phyloP scores from a whole-genome alignment of 2,329 filamentous ascomycete species.

The Alternaria ventricosa region DNA sequence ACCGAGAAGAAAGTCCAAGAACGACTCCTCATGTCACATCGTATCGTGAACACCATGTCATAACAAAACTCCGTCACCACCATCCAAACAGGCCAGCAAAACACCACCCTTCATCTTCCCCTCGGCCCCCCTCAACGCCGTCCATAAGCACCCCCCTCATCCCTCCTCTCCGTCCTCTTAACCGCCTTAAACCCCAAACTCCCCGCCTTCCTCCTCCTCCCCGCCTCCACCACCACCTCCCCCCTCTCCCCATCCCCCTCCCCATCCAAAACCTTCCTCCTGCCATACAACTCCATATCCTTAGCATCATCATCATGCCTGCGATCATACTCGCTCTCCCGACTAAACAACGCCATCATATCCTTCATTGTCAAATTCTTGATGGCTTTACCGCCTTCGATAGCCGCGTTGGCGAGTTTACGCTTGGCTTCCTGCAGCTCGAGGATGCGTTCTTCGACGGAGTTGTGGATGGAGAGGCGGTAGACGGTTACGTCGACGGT shows the following conservation, averaged over 20 bases:
- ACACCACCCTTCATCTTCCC: too few species aligned
- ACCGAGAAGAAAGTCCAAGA: not conserved
- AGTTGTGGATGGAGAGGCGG: constrained; percentile 84
- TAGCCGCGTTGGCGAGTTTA: constrained; percentile 86
- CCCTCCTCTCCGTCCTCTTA: constrained; percentile 16
- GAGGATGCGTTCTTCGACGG: constrained; percentile 94
- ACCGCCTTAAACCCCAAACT: constrained; percentile 35
- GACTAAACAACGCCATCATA: constrained; percentile 87
- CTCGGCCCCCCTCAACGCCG: not conserved
- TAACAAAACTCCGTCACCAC: not conserved
- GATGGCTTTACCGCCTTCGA: constrained; percentile 79
- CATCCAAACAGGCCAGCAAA: not conserved
- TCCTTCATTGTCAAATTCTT: constrained; percentile 91
- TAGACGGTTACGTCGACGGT: constrained; percentile 94
- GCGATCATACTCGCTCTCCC: constrained; percentile 64
- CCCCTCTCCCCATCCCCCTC: constrained; percentile 6
- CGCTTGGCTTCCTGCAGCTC: constrained; percentile 94
- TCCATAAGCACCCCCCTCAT: constrained; percentile 53
- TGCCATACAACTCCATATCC: constrained; percentile 45
- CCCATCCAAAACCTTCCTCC: constrained; percentile 37
- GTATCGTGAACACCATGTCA: not conserved
- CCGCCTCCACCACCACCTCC: constrained; percentile 18
- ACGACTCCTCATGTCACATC: not conserved
- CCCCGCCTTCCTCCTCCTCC: constrained; percentile 34
- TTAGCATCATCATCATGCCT: constrained; percentile 50